A percentile compares a stretch with the other conserved stretches of the same genome.
These are phyloP conservation scores for Huiozyma naganishii DNA, from an alignment of 805 yeast species.

Conservation along the genomic window DNA sequence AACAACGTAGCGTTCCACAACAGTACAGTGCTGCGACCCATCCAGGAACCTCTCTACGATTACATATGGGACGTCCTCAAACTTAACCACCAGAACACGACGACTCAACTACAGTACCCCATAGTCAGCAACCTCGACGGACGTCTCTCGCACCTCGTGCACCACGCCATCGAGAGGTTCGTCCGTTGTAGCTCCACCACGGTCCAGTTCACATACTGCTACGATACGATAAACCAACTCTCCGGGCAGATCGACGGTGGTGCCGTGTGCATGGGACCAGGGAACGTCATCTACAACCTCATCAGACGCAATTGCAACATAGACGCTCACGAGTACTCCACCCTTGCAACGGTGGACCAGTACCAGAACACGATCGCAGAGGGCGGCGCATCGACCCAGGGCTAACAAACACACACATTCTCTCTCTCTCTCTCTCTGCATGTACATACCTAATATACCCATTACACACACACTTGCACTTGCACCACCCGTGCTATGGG, in stretches of 20 bases:
- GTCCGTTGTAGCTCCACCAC: constrained; percentile 25
- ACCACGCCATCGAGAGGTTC: constrained; percentile 26
- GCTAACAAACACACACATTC: no score
- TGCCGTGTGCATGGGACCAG: constrained; percentile 26
- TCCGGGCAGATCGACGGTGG: constrained; percentile 6
- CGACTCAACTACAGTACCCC: constrained; percentile 19
- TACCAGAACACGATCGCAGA: constrained; percentile 6
- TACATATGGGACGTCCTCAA: constrained; percentile 25
- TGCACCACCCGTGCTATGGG: background rate
- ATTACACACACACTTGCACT: no score
- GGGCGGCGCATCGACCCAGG: background rate
- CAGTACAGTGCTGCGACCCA: constrained; percentile 20
- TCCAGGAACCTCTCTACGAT: constrained; percentile 26
- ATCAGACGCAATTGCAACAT: constrained; percentile 20
- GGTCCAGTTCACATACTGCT: constrained; percentile 26
- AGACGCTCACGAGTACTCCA: constrained; percentile 16
- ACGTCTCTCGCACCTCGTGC: constrained; percentile 16
- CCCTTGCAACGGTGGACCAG: constrained; percentile 19
- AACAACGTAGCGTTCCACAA: constrained; percentile 27
- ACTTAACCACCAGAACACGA: constrained; percentile 17
- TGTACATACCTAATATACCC: no score
- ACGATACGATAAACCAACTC: constrained; percentile 17
- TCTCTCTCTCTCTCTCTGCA: no score
- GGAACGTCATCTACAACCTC: constrained; percentile 21
- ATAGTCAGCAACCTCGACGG: constrained; percentile 25